Percentiles rank a stretch among this genome's conserved stretches.
These are phyloP conservation scores for Eruca vesicaria DNA, from an alignment of 441 rosid genomes.

Conservation along the genomic window DNA sequence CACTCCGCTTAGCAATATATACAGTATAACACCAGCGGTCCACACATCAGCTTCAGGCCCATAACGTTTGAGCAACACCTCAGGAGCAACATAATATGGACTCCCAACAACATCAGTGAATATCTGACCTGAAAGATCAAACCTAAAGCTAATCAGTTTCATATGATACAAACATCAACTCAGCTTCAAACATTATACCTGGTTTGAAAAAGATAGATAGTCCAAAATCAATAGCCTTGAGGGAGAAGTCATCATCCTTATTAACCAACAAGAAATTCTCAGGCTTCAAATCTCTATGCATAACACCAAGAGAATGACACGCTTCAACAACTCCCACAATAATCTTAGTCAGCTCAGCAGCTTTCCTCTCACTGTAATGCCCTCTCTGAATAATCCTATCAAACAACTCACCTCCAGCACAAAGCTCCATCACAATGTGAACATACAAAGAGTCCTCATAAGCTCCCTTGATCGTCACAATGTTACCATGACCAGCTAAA, in stretches of 20 bases:
- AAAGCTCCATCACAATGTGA: constrained; percentile 94
- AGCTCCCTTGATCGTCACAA: constrained; percentile 92
- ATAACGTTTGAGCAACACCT: constrained; percentile 83
- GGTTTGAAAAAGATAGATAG: constrained; percentile 98
- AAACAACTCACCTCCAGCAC: constrained; percentile 91
- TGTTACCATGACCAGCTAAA: constrained; percentile 85
- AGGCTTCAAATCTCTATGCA: too few relatives aligned
- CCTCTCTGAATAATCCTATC: constrained; percentile 95
- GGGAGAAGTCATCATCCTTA: too few relatives aligned
- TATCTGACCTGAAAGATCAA: constrained; percentile 53
- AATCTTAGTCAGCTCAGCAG: too few relatives aligned
- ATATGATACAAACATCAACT: neutral
- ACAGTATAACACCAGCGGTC: constrained; percentile 96
- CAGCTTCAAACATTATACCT: constrained; percentile 39
- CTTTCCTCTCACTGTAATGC: constrained; percentile 90
- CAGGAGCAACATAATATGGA: constrained; percentile 97
- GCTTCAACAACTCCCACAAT: too few relatives aligned
- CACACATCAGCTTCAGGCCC: constrained; percentile 98
- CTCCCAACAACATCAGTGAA: constrained; percentile 95
- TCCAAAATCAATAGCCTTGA: too few relatives aligned
- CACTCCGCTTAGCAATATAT: constrained; percentile 91
- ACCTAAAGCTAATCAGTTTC: neutral
- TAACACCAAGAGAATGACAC: too few relatives aligned
- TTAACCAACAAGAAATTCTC: too few relatives aligned
- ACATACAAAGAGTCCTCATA: constrained; percentile 97